phyloP scores from a whole-genome alignment of 2,329 filamentous ascomycete genomes.

The Apiospora aurea region DNA sequence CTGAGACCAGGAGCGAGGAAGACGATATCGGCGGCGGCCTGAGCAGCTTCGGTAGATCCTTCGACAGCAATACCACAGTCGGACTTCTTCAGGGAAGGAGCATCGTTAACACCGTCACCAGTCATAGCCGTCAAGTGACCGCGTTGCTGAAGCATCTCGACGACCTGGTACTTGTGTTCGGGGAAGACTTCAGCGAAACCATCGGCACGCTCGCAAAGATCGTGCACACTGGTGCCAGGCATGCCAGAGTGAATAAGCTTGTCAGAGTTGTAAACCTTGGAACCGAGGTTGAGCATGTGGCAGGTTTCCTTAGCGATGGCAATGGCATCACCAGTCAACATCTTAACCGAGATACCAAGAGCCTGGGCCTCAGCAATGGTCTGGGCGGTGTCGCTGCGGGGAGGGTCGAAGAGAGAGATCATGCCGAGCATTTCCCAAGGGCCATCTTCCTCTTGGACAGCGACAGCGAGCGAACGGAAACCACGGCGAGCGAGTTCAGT shows the following conservation, averaged over 20 bases:
- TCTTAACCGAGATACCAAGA: slow-evolving; percentile 77
- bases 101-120: slow-evolving; percentile 74
- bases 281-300: slow-evolving; percentile 77
- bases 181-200: slow-evolving; percentile 78
- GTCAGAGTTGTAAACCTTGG: slow-evolving; percentile 79
- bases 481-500: slow-evolving; percentile 76
- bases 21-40: slow-evolving; percentile 72
- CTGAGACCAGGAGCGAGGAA: slow-evolving; percentile 72
- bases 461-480: slow-evolving; percentile 78
- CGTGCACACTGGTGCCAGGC: slow-evolving; percentile 71
- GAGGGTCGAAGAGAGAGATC: slow-evolving; percentile 78
- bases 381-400: slow-evolving; percentile 76
- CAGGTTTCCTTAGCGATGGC: slow-evolving; percentile 79
- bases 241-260: slow-evolving; percentile 76
- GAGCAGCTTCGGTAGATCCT: slow-evolving; percentile 70
- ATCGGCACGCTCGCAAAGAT: slow-evolving; percentile 76
- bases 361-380: slow-evolving; percentile 76
- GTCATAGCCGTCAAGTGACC: slow-evolving; percentile 78
- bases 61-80: slow-evolving; percentile 75
- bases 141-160: slow-evolving; percentile 77
- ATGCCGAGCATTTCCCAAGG: slow-evolving; percentile 76
- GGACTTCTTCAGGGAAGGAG: slow-evolving; percentile 73
- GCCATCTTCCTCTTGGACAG: slow-evolving; percentile 75
- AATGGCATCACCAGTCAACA: slow-evolving; percentile 79
- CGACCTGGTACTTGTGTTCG: slow-evolving; percentile 79